Percentiles rank a stretch among this genome's conserved stretches.
These are phyloP conservation scores for Nannochloropsis oceanica DNA, from an alignment of 108 stramenopile species.

Conservation along the genomic window DNA sequence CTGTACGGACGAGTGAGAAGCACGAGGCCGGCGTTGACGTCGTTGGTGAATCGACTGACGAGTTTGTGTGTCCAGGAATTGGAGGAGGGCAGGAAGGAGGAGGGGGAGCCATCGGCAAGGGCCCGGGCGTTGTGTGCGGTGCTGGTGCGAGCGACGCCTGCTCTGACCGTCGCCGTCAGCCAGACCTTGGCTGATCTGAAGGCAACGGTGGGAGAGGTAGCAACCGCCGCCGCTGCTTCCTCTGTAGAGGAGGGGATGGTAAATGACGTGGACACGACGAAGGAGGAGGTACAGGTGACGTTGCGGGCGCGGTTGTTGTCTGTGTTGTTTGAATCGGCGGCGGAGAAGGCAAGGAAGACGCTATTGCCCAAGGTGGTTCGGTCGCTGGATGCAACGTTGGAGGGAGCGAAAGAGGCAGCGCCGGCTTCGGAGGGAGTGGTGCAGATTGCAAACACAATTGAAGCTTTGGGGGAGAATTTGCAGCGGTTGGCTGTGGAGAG, in stretches of 20 bases:
- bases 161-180: neutral
- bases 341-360: neutral
- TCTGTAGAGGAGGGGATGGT: neutral
- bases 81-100: neutral
- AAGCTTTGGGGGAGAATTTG: neutral
- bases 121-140: neutral
- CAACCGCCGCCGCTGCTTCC: neutral
- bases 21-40: neutral
- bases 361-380: neutral
- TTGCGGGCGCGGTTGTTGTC: neutral
- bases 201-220: neutral
- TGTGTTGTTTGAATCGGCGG: neutral
- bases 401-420: neutral
- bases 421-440: neutral
- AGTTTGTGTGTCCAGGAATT: neutral
- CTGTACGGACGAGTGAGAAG: neutral
- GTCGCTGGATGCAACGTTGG: neutral
- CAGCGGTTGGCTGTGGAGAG: neutral
- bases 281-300: neutral
- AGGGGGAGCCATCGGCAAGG: neutral
- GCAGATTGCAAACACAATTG: neutral
- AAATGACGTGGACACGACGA: neutral
- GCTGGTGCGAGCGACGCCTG: neutral
- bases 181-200: neutral
- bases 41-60: neutral